Evolutionary conservation across 192 early-diverging fungal species (phyloP).

Genomic region (Lunasporangiospora selenospora): DNA sequence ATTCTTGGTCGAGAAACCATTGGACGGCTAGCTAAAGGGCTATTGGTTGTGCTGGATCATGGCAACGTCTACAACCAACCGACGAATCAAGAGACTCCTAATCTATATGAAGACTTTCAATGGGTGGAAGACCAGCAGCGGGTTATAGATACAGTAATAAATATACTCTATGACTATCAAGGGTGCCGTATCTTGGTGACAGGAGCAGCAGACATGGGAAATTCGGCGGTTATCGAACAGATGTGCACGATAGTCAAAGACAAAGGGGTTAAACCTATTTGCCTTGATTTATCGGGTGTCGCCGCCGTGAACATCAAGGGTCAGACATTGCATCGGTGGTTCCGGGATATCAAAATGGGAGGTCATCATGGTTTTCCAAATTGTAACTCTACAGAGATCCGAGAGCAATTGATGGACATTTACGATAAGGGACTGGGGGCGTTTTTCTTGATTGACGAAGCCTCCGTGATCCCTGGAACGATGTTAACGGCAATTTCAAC

Average conservation of each 20-base stretch:
- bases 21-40: conserved; percentile 1
- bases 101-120: neutral
- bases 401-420: conserved; percentile 15
- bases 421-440: neutral
- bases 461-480: conserved; percentile 12
- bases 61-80: neutral
- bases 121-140: conserved; percentile 14
- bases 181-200: conserved; percentile 17
- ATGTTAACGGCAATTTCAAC: neutral
- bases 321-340: conserved; percentile 17
- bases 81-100: neutral
- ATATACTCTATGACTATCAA: neutral
- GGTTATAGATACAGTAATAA: conserved; percentile 1
- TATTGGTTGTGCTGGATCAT: conserved; percentile 12
- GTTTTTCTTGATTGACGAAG: conserved; percentile 12
- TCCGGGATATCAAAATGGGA: conserved; percentile 5
- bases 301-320: conserved; percentile 26
- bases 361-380: conserved; percentile 3
- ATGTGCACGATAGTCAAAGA: neutral
- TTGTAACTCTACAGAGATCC: conserved; percentile 3
- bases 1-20: conserved; percentile 9
- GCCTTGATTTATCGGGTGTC: conserved; percentile 7
- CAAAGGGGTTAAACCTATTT: neutral
- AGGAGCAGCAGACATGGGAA: conserved; percentile 21
- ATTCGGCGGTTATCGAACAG: conserved; percentile 4